Evolutionary conservation across 768 basidiomycete species (phyloP).

Genomic region (Candolleomyces eurysporus): DNA sequence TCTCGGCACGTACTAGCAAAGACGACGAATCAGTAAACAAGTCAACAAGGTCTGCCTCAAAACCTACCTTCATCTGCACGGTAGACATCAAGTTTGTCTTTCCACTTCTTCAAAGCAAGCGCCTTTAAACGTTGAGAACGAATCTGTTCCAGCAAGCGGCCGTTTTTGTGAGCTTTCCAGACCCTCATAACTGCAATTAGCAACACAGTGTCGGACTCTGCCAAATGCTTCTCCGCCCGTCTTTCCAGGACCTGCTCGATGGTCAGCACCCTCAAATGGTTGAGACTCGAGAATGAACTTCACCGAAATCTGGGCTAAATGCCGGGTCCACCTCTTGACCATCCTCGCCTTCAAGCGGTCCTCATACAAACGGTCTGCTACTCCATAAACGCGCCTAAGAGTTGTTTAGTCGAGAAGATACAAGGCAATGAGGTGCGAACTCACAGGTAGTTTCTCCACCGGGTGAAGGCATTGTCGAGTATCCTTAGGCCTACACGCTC

Average conservation of each 20-base stretch:
- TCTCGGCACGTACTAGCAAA: not conserved
- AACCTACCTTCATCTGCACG: not conserved
- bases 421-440: constrained; percentile 17
- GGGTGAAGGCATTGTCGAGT: constrained; percentile 42
- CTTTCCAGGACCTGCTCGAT: constrained; percentile 47
- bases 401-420: not conserved
- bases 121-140: not conserved
- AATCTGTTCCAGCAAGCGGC: not conserved
- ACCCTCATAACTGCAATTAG: constrained; percentile 58
- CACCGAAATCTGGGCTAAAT: constrained; percentile 16
- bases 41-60: not conserved
- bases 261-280: not conserved
- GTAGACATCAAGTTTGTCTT: not conserved
- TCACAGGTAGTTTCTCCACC: constrained; percentile 61
- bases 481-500: constrained; percentile 48
- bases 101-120: not conserved
- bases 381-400: constrained; percentile 6
- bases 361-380: constrained; percentile 9
- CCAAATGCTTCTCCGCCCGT: constrained; percentile 54
- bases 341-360: constrained; percentile 5
- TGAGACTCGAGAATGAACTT: not conserved
- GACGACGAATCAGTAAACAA: not conserved
- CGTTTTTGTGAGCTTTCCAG: constrained; percentile 33
- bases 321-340: constrained; percentile 10
- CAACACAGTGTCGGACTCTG: constrained; percentile 56